These are phyloP conservation scores for Cryphonectria radicalis DNA, from an alignment of 2,329 filamentous ascomycete genomes.

Conservation along the genomic window DNA sequence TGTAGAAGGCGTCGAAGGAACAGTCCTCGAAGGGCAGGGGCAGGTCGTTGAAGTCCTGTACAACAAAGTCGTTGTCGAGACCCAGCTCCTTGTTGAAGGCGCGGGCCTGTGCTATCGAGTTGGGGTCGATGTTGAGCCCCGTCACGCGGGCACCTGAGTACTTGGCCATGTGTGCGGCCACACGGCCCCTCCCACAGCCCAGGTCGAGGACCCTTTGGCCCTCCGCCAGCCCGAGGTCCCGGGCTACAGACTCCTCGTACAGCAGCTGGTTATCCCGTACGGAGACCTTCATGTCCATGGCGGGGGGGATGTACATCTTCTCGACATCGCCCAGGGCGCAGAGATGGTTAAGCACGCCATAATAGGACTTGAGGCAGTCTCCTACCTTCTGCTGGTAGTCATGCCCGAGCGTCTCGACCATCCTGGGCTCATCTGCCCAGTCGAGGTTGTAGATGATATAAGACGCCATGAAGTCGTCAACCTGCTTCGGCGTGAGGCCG, in stretches of 20 bases:
- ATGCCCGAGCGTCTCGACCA: constrained; percentile 51
- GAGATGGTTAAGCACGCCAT: constrained; percentile 58
- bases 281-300: constrained; percentile 54
- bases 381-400: constrained; percentile 56
- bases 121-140: constrained; percentile 58
- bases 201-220: constrained; percentile 55
- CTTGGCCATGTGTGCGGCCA: constrained; percentile 57
- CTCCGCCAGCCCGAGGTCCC: constrained; percentile 48
- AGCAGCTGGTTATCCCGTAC: constrained; percentile 57
- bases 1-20: constrained; percentile 58
- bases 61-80: constrained; percentile 51
- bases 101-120: constrained; percentile 53
- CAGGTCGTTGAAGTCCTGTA: constrained; percentile 56
- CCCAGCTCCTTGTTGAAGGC: constrained; percentile 49
- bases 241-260: constrained; percentile 55
- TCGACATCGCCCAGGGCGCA: constrained; percentile 60
- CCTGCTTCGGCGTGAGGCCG: constrained; percentile 53
- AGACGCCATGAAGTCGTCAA: constrained; percentile 60
- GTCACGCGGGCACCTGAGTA: constrained; percentile 52
- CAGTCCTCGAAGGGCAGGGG: constrained; percentile 54
- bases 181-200: constrained; percentile 56
- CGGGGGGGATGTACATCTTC: constrained; percentile 61
- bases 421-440: constrained; percentile 55
- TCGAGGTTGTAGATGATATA: constrained; percentile 61
- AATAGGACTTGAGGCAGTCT: constrained; percentile 56